Evolutionary conservation across 139 green algal genomes (phyloP).

Genomic region (Gonium pectorale): DNA sequence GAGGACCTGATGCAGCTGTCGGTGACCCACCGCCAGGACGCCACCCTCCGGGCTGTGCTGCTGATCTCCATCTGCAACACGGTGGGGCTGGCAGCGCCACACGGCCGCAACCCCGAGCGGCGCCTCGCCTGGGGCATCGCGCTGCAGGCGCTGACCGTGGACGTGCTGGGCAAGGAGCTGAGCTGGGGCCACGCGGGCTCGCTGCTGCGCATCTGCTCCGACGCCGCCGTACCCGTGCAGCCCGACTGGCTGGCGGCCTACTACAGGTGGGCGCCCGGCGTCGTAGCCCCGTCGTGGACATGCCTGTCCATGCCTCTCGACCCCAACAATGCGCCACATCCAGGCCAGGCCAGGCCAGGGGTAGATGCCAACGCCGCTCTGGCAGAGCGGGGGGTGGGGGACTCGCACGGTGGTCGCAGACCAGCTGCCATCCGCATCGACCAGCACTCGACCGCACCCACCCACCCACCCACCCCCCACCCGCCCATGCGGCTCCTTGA

Average conservation of each 20-base stretch:
- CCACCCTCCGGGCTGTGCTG: neutral
- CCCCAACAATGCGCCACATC: too few relatives aligned
- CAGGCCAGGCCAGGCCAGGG: too few relatives aligned
- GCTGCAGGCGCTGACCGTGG: slow-evolving; percentile 3
- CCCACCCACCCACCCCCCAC: too few relatives aligned
- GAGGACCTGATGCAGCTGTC: neutral
- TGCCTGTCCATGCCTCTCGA: too few relatives aligned
- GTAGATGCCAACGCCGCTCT: too few relatives aligned
- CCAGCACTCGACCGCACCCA: too few relatives aligned
- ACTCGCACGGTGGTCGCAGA: too few relatives aligned
- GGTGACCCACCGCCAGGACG: neutral
- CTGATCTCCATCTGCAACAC: neutral
- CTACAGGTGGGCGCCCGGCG: neutral
- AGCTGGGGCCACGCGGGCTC: neutral
- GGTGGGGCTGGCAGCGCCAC: neutral
- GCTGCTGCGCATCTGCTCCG: neutral
- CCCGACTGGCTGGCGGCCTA: slow-evolving; percentile 1
- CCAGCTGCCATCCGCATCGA: too few relatives aligned
- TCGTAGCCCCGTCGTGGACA: too few relatives aligned
- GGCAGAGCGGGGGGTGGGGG: too few relatives aligned
- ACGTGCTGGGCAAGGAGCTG: neutral
- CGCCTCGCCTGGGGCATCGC: neutral
- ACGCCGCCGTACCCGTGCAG: neutral
- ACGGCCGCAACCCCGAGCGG: neutral
- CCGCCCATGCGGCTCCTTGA: too few relatives aligned